Base-by-base conservation (phyloP, 148 eudicot genomes). In the Silene uniflora region DNA sequence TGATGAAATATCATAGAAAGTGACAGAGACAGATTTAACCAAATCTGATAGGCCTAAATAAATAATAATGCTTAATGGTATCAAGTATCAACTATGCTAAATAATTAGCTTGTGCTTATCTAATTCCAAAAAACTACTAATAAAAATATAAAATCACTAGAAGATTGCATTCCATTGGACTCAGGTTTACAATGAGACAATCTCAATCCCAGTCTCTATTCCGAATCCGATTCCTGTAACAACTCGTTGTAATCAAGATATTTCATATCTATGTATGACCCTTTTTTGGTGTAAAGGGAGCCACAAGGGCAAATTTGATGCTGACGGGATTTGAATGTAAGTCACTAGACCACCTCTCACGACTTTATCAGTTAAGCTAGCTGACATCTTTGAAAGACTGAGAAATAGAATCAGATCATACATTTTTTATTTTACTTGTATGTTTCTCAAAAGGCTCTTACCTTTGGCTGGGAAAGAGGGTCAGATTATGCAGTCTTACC, bases 321-420 rank as follows among this genome's bases (percentile, higher is more conserved):
- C 29, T 27, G 29, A 27, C 29, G 29, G 4, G 35, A 32, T 32
- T 32, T 32, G 35, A 32, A 32, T 5, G 5, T 32, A 32, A 5
- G 3, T 5, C 35, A 32, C 35, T 3, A 32, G 35, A 32, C 35
- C 35, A 4, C 4, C 35, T 32, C 35, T 32, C 35, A 32, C 35
- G 35, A 32, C 35, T 32, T 32, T 32, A 32, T 5, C 35, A 3
- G 35, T 5, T 32, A 32, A 32, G 5, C 35, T 4, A 32, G 35
- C 35, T 32, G 35, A 32, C 35, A 32, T 32, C 17, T 10, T 39
- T n/a, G 49, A 32, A 49, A 44, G 46, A 12, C 21, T 8, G 46
- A 58, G 21, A 54, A 58, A 77, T 46, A 61, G 75, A 77, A 72
- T 35, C 4, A 5, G 10, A 71, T 71, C 75, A 63, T n/a, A 77